Conservation (phyloP, 352 stramenopile species). For the Pythium biforme region DNA sequence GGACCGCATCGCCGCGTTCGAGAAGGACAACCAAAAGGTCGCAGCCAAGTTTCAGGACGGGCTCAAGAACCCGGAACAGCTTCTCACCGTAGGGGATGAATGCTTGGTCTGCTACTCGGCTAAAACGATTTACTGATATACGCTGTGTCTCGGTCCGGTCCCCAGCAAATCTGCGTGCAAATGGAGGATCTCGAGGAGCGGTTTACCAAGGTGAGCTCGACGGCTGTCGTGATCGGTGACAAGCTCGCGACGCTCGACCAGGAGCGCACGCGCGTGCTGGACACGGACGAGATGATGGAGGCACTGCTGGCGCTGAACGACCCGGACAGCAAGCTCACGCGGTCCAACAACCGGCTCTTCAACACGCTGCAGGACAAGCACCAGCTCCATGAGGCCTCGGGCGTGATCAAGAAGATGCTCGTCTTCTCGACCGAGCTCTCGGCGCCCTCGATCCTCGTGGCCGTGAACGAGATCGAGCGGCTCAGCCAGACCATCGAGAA, state of each 20-base stretch:
- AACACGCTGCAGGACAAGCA: slow-evolving; percentile 65
- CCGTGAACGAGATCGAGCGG: slow-evolving; percentile 68
- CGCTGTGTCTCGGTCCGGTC: too few species aligned
- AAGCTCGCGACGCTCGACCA: slow-evolving; percentile 60
- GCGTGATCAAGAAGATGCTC: slow-evolving; percentile 73
- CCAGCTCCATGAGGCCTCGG: slow-evolving; percentile 67
- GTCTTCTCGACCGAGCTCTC: slow-evolving; percentile 71
- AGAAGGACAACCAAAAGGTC: slow-evolving; percentile 61
- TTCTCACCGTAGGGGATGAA: slow-evolving; percentile 53
- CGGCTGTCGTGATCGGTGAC: slow-evolving; percentile 71
- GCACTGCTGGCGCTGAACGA: slow-evolving; percentile 74
- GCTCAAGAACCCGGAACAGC: slow-evolving; percentile 51
- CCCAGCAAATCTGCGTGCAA: slow-evolving; percentile 68
- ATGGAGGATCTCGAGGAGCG: slow-evolving; percentile 85
- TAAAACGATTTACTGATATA: neutral
- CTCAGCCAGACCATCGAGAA: slow-evolving; percentile 78
- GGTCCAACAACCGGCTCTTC: slow-evolving; percentile 60
- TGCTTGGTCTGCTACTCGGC: too few species aligned
- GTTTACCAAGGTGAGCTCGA: slow-evolving; percentile 86
- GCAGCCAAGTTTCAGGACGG: slow-evolving; percentile 64
- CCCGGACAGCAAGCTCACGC: slow-evolving; percentile 44
- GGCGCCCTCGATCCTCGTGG: slow-evolving; percentile 49
- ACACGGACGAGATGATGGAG: slow-evolving; percentile 80
- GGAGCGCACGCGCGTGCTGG: slow-evolving; percentile 60
- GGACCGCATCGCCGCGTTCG: slow-evolving; percentile 52